Conservation (phyloP, 139 green algal species). For the Picochlorum sp. region DNA sequence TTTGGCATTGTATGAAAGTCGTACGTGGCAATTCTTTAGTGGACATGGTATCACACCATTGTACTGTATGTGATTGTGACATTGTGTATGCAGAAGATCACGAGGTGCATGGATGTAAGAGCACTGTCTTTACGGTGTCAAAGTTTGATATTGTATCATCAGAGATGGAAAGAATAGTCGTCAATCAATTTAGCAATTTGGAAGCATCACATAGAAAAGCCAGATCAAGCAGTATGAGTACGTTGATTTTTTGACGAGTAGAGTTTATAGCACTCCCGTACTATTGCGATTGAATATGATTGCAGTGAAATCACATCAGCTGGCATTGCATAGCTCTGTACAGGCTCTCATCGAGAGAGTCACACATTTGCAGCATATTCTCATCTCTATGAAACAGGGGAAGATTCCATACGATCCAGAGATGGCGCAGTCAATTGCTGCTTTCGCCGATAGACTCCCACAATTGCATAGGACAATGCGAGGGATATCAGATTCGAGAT, state of each 20-base stretch:
- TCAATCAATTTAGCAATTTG: slow-evolving; percentile 6
- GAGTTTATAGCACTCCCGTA: background rate
- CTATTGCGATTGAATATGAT: background rate
- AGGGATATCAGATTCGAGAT: background rate
- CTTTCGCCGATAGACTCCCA: slow-evolving; percentile 37
- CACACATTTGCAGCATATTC: slow-evolving; percentile 20
- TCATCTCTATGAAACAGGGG: slow-evolving; percentile 11
- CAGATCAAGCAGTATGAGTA: slow-evolving; percentile 86
- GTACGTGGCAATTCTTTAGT: background rate
- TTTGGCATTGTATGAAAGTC: background rate
- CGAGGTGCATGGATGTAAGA: slow-evolving; percentile 8
- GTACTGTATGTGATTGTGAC: slow-evolving; percentile 67
- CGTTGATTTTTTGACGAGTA: slow-evolving; percentile 70
- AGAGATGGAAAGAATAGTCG: background rate
- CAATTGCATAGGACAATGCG: slow-evolving; percentile 52
- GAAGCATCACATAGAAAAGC: slow-evolving; percentile 86
- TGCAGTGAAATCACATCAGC: slow-evolving; percentile 73
- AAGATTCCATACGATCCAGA: slow-evolving; percentile 35
- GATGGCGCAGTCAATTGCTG: slow-evolving; percentile 39
- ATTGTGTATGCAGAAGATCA: slow-evolving; percentile 14
- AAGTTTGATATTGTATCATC: slow-evolving; percentile 12
- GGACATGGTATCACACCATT: slow-evolving; percentile 57
- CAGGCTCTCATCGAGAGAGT: slow-evolving; percentile 77
- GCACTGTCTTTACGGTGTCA: background rate
- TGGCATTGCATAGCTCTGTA: slow-evolving; percentile 63